Evolutionary conservation across 139 green algal species (phyloP), one percentile per base, ranked within the genome.

Genomic region (Chlorella sp.): DNA sequence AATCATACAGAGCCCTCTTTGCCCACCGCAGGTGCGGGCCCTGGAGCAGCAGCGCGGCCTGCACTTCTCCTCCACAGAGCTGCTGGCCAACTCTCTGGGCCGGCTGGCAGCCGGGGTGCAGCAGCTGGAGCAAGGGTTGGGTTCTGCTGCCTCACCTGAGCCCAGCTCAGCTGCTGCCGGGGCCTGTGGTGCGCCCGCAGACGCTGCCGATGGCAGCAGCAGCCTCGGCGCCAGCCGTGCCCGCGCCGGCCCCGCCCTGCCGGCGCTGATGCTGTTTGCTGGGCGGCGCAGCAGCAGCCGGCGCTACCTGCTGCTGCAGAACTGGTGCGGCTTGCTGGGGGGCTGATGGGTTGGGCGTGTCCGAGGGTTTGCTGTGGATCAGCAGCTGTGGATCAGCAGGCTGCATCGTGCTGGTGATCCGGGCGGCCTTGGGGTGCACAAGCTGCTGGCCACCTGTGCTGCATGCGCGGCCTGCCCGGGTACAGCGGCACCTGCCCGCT

Each of bases 271-370:
- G 17, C 85, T 95, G 46, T 95, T 95, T 88, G 92, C 92, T 28
- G 90, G 92, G 24, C 87, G 93, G 41, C 88, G 93, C 40, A 88
- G 85, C 43, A 91, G 81, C 38, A 91, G 93, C 80, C 85, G 90
- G 32, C 60, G 88, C 43, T 94, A 85, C 84, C 88, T 95, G 84
- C 36, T 94, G 80, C 88, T 95, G 41, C 91, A 95, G 64, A 95
- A 94, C 86, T 85, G 92, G 79, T 84, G 79, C n/a, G n/a, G n/a
- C n/a, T n/a, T n/a, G n/a, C n/a, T n/a, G n/a, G n/a, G n/a, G n/a
- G n/a, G n/a, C n/a, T n/a, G n/a, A n/a, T n/a, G n/a, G n/a, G n/a
- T n/a, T n/a, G n/a, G n/a, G n/a, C n/a, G n/a, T n/a, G n/a, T n/a
- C n/a, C n/a, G n/a, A n/a, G n/a, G n/a, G n/a, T n/a, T n/a, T n/a